These are phyloP conservation scores for Bruguiera hainesii DNA, from an alignment of 441 rosid species.

Conservation along the genomic window DNA sequence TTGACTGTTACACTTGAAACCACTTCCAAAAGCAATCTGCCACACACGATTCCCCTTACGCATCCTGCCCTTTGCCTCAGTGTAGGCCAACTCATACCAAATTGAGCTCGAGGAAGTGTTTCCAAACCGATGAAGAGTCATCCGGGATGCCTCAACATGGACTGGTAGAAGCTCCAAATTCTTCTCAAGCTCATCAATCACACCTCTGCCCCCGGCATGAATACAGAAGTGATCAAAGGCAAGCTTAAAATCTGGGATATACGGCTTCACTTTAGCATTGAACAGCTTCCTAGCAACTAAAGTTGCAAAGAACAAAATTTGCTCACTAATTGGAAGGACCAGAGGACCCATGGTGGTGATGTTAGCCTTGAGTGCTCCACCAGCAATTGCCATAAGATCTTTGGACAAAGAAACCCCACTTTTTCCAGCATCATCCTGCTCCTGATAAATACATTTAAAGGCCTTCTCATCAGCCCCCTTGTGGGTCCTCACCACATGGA, in stretches of 20 bases:
- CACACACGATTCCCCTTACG: constrained; percentile 71
- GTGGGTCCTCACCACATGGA: constrained; percentile 78
- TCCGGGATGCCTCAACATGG: constrained; percentile 86
- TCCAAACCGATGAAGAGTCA: constrained; percentile 88
- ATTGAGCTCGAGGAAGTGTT: constrained; percentile 97
- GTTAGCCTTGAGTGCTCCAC: constrained; percentile 73
- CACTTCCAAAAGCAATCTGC: constrained; percentile 95
- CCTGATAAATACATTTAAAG: constrained; percentile 81
- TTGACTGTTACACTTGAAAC: constrained; percentile 90
- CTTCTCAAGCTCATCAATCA: constrained; percentile 91
- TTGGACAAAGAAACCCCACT: constrained; percentile 86
- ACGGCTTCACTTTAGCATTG: constrained; percentile 60
- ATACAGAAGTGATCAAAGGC: constrained; percentile 90
- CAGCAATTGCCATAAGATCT: constrained; percentile 85
- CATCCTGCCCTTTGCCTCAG: constrained; percentile 81
- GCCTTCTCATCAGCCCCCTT: constrained; percentile 83
- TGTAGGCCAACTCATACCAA: constrained; percentile 90
- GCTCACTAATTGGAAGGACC: constrained; percentile 86
- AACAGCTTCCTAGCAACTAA: constrained; percentile 59
- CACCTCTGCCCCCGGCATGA: constrained; percentile 93
- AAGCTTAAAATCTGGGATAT: constrained; percentile 83
- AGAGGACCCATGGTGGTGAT: constrained; percentile 85
- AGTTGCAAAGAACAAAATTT: constrained; percentile 65
- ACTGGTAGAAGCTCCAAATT: constrained; percentile 64
- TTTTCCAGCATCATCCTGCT: constrained; percentile 78